These are phyloP conservation scores for Euphorbia pulcherrima DNA, from an alignment of 345 rosid species.

Conservation along the genomic window DNA sequence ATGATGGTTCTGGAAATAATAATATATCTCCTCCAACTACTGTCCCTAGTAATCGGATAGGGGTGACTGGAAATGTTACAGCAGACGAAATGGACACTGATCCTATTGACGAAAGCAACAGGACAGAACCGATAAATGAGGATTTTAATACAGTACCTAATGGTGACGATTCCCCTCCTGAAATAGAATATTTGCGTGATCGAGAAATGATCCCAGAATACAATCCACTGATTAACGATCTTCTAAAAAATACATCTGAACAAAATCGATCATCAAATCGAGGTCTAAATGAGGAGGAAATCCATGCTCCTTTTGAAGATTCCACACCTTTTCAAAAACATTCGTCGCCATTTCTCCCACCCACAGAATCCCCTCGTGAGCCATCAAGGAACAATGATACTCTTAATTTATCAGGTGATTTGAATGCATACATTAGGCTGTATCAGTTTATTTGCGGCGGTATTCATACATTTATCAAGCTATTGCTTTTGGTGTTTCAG, in stretches of 20 bases:
- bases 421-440: conserved; percentile 27
- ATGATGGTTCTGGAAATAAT: conserved; percentile 21
- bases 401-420: conserved; percentile 46
- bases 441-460: neutral
- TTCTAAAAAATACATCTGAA: conserved; percentile 24
- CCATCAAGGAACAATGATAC: conserved; percentile 24
- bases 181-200: conserved; percentile 60
- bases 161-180: conserved; percentile 38
- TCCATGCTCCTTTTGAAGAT: conserved; percentile 39
- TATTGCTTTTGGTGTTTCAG: conserved; percentile 32
- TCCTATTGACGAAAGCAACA: conserved; percentile 26
- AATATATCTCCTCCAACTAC: conserved; percentile 7
- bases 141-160: conserved; percentile 16
- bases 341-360: conserved; percentile 41
- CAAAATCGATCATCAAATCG: conserved; percentile 25
- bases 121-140: conserved; percentile 22
- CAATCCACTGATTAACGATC: conserved; percentile 26
- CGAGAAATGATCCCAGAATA: conserved; percentile 32
- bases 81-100: conserved; percentile 4
- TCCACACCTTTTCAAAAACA: conserved; percentile 34
- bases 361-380: conserved; percentile 41
- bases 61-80: conserved; percentile 10
- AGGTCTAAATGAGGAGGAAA: conserved; percentile 39
- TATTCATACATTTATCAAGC: neutral
- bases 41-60: conserved; percentile 12